These are phyloP conservation scores for Colletotrichum cuscutae DNA, from an alignment of 2,329 filamentous ascomycete genomes.

Conservation along the genomic window DNA sequence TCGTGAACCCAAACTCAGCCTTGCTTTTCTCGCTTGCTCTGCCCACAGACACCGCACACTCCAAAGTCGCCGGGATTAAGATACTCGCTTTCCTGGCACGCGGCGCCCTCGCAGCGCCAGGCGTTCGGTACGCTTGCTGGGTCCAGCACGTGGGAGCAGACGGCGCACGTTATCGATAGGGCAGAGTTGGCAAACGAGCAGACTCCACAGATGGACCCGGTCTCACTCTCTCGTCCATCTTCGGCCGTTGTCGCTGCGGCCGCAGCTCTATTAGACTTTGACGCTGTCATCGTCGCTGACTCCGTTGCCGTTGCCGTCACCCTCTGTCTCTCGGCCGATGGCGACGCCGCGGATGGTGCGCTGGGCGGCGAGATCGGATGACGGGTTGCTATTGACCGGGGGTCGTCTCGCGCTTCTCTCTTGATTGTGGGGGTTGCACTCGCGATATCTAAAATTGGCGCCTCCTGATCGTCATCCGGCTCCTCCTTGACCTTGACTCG, in stretches of 20 bases:
- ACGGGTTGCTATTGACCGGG: neutral
- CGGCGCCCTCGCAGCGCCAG: constrained; percentile 71
- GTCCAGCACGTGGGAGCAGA: constrained; percentile 78
- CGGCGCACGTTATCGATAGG: constrained; percentile 67
- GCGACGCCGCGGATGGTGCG: neutral
- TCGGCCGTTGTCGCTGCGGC: neutral
- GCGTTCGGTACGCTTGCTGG: constrained; percentile 59
- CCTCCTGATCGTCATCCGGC: neutral
- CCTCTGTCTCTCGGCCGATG: neutral
- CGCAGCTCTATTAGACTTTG: neutral
- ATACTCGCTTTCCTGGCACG: constrained; percentile 68
- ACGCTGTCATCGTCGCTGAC: constrained; percentile 10
- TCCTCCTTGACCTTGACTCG: constrained; percentile 24
- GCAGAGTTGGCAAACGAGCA: constrained; percentile 75
- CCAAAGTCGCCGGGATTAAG: constrained; percentile 76
- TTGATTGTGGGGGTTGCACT: constrained; percentile 9
- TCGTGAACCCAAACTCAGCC: neutral
- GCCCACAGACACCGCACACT: constrained; percentile 76
- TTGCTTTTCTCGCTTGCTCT: constrained; percentile 41
- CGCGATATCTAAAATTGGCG: neutral
- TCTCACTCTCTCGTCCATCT: neutral
- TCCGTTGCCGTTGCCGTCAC: constrained; percentile 4
- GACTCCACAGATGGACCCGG: constrained; percentile 58
- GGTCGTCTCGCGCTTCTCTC: constrained; percentile 7
- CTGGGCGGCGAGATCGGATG: neutral